Conservation (phyloP, 805 yeast species). For the Suhomyces prunicola region DNA sequence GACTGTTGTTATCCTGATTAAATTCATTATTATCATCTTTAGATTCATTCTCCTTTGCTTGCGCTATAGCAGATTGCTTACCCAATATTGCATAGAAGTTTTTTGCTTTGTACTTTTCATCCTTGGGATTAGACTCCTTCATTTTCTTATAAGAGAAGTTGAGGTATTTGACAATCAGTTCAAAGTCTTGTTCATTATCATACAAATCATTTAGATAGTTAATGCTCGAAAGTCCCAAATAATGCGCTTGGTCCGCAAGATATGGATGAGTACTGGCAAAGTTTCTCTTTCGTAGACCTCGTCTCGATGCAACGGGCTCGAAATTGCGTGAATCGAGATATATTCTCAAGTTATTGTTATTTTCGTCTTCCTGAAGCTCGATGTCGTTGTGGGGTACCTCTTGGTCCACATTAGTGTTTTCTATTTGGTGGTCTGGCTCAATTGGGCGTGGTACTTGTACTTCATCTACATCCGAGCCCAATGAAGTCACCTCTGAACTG, state of each 20-base stretch:
- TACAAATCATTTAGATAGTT: constrained; percentile 38
- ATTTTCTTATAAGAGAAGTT: constrained; percentile 32
- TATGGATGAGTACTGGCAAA: constrained; percentile 45
- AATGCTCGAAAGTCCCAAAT: constrained; percentile 35
- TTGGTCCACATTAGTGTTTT: not conserved
- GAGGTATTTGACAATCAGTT: constrained; percentile 30
- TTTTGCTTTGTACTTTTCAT: constrained; percentile 37
- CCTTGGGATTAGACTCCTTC: constrained; percentile 33
- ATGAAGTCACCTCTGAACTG: not conserved
- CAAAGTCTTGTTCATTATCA: constrained; percentile 31
- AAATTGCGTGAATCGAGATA: constrained; percentile 13
- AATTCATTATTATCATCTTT: not conserved
- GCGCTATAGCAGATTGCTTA: constrained; percentile 11
- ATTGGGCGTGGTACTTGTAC: not conserved
- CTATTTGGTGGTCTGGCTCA: not conserved
- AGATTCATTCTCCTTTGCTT: constrained; percentile 7
- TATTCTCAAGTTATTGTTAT: constrained; percentile 10
- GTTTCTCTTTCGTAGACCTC: constrained; percentile 39
- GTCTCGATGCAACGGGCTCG: constrained; percentile 11
- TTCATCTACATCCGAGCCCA: not conserved
- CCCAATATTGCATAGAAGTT: constrained; percentile 39
- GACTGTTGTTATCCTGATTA: not conserved
- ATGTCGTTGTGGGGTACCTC: not conserved
- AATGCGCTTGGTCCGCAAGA: constrained; percentile 43
- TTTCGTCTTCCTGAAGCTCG: constrained; percentile 8